Evolutionary conservation across 352 stramenopile species (phyloP).

Genomic region (Pythium aphanidermatum): DNA sequence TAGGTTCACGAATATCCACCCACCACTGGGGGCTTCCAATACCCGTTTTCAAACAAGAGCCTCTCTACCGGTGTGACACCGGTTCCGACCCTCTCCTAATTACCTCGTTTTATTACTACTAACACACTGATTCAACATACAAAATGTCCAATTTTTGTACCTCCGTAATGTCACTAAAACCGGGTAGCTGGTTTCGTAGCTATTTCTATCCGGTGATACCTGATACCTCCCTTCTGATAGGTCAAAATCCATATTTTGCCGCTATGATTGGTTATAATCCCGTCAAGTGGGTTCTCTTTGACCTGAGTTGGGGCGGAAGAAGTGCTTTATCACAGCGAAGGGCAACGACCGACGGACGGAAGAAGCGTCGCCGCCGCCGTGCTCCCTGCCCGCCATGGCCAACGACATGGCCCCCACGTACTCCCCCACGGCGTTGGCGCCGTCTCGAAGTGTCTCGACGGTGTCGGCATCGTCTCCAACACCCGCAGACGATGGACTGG

Average conservation of each 20-base stretch:
- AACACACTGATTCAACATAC: too few species aligned
- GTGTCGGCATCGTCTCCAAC: not conserved
- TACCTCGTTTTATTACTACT: too few species aligned
- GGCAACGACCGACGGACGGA: not conserved
- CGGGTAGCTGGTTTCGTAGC: not conserved
- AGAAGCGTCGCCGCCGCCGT: too few species aligned
- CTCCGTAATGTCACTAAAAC: not conserved
- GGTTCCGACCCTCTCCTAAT: too few species aligned
- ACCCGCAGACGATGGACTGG: not conserved
- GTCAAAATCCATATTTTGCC: not conserved
- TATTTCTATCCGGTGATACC: slow-evolving; percentile 13
- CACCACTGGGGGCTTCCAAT: slow-evolving; percentile 3
- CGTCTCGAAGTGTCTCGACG: not conserved
- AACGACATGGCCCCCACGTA: slow-evolving; percentile 14
- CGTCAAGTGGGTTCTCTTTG: slow-evolving; percentile 7
- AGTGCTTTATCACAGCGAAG: not conserved
- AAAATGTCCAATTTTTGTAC: too few species aligned
- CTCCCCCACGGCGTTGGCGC: slow-evolving; percentile 10
- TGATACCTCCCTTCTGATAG: slow-evolving; percentile 2
- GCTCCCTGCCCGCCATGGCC: slow-evolving; percentile 8
- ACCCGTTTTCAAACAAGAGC: slow-evolving; percentile 1
- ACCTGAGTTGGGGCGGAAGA: too few species aligned
- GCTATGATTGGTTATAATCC: slow-evolving; percentile 8
- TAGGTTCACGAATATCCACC: slow-evolving; percentile 2
- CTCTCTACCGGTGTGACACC: slow-evolving; percentile 2